A percentile compares a stretch with the other conserved stretches of the same genome.
Evolutionary conservation across 2,329 filamentous ascomycete genomes (phyloP).

Genomic region (Ceratocystis papillata): DNA sequence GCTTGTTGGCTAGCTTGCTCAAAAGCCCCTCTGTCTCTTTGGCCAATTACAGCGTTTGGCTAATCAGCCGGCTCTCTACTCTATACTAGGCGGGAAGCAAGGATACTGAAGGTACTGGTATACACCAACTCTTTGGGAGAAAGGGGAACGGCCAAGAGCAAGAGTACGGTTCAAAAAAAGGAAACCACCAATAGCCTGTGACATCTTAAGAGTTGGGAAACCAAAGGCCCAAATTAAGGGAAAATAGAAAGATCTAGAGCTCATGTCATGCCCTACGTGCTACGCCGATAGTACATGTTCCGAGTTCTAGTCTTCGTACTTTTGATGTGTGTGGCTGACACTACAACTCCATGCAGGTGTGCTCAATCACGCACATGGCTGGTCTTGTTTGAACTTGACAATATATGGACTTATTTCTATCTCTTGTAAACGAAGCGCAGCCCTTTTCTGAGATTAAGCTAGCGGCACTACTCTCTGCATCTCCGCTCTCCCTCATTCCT

Average conservation of each 20-base stretch:
- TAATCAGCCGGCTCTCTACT: background rate
- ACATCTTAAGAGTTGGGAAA: background rate
- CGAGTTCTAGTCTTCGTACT: background rate
- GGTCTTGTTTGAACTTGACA: background rate
- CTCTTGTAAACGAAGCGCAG: background rate
- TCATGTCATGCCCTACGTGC: background rate
- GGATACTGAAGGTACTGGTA: background rate
- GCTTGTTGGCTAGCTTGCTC: background rate
- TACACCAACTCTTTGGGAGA: background rate
- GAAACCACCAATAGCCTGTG: background rate
- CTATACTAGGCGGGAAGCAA: slow-evolving; percentile 5
- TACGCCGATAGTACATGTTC: background rate
- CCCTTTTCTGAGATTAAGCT: background rate
- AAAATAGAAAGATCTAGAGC: background rate
- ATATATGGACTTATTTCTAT: background rate
- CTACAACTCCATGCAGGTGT: background rate
- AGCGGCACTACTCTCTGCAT: background rate
- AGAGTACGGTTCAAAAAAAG: background rate
- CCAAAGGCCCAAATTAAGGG: background rate
- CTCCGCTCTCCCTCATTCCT: background rate
- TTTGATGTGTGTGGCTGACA: background rate
- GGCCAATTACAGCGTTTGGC: slow-evolving; percentile 1
- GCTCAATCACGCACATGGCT: background rate
- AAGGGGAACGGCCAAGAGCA: background rate
- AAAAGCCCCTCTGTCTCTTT: background rate